Conservation (phyloP, 192 early-diverging fungal species). For the Coemansia sp. region DNA sequence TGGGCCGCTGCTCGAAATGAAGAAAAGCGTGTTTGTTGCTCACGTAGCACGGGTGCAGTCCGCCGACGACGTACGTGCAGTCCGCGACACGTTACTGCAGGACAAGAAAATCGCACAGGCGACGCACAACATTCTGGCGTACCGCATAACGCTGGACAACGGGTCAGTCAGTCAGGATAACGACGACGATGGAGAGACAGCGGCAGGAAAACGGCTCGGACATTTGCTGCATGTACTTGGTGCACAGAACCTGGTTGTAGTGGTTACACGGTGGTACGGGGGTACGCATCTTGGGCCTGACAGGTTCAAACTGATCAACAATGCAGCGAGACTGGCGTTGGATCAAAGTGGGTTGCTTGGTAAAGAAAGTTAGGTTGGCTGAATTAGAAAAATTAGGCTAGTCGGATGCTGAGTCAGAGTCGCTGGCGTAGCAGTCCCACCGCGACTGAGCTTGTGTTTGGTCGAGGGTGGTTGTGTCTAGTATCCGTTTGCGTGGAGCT, state of each 20-base stretch:
- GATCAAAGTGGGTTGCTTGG: conserved; percentile 63
- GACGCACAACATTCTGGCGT: conserved; percentile 90
- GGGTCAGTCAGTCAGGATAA: conserved; percentile 65
- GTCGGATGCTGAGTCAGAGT: conserved; percentile 6
- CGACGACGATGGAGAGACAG: conserved; percentile 94
- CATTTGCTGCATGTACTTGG: conserved; percentile 80
- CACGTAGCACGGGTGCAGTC: conserved; percentile 65
- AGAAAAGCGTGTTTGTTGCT: conserved; percentile 83
- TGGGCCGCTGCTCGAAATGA: conserved; percentile 65
- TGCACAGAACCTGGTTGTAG: conserved; percentile 71
- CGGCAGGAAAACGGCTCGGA: conserved; percentile 79
- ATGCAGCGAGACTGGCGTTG: conserved; percentile 68
- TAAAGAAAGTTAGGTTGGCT: background rate
- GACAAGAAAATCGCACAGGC: conserved; percentile 80
- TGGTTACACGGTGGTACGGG: conserved; percentile 88
- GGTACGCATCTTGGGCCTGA: conserved; percentile 81
- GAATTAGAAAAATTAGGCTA: background rate
- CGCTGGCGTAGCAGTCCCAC: conserved; percentile 14
- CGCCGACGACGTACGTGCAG: conserved; percentile 58
- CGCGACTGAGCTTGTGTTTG: conserved; percentile 1
- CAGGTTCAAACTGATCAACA: conserved; percentile 93
- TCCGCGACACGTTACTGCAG: conserved; percentile 53
- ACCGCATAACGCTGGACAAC: conserved; percentile 63
- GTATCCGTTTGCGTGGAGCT: background rate
- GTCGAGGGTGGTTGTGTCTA: background rate